phyloP scores from a whole-genome alignment of 371 early-diverging fungal species.

The Mucor sp. region DNA sequence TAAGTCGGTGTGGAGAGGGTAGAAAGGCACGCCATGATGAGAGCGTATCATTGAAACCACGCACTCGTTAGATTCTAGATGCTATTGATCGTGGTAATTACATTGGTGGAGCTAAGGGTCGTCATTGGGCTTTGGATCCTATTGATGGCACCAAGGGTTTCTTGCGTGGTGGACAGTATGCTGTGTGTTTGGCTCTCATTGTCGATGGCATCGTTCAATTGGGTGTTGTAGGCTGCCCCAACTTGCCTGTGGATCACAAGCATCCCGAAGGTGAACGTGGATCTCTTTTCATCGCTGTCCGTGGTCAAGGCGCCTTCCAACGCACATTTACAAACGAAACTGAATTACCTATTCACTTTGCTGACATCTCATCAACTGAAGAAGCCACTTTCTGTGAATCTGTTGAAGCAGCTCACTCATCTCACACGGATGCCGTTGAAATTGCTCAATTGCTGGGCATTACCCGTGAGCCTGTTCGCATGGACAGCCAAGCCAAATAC shows the following conservation, averaged over 20 bases:
- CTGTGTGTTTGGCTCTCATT: slow-evolving; percentile 94
- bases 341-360: slow-evolving; percentile 71
- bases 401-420: slow-evolving; percentile 93
- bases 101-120: slow-evolving; percentile 79
- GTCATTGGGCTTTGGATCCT: slow-evolving; percentile 97
- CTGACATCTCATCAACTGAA: slow-evolving; percentile 49
- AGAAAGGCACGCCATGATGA: not conserved
- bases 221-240: slow-evolving; percentile 95
- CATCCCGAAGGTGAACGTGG: slow-evolving; percentile 74
- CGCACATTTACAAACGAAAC: slow-evolving; percentile 59
- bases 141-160: slow-evolving; percentile 97
- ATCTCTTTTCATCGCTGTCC: slow-evolving; percentile 74
- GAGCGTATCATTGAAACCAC: not conserved
- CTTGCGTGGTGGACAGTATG: slow-evolving; percentile 96
- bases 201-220: slow-evolving; percentile 87
- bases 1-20: slow-evolving; percentile 28
- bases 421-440: slow-evolving; percentile 76
- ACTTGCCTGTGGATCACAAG: slow-evolving; percentile 74
- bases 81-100: slow-evolving; percentile 92
- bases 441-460: slow-evolving; percentile 81
- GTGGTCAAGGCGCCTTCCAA: slow-evolving; percentile 88
- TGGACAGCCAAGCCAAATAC: slow-evolving; percentile 97
- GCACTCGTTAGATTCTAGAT: slow-evolving; percentile 60
- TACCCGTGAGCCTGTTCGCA: slow-evolving; percentile 73
- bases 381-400: slow-evolving; percentile 91